Conservation (phyloP, 2,329 filamentous ascomycete genomes). For the Penicillium sp. region DNA sequence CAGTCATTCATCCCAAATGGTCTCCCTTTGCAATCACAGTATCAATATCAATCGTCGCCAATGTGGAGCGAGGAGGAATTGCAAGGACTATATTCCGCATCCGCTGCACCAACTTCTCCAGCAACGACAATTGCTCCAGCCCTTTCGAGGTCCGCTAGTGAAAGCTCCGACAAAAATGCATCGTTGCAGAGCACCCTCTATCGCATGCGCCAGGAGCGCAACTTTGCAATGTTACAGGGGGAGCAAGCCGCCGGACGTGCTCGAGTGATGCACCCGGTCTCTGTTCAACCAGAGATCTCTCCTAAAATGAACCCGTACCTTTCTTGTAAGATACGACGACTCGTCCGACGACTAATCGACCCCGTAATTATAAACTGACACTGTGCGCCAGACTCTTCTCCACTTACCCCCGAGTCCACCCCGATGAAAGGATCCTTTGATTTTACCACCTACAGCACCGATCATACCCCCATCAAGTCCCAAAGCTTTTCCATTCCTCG, state of each 20-base stretch:
- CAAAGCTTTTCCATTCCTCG: conserved; percentile 34
- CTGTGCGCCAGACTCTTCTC: conserved; percentile 33
- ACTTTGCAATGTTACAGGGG: conserved; percentile 23
- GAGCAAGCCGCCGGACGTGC: conserved; percentile 27
- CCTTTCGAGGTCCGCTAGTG: conserved; percentile 25
- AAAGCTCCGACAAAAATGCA: conserved; percentile 21
- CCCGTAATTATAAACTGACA: not conserved
- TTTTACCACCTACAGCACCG: conserved; percentile 40
- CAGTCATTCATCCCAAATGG: conserved; percentile 26
- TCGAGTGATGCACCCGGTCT: conserved; percentile 35
- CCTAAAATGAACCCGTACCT: conserved; percentile 58
- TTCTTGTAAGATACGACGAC: conserved; percentile 19
- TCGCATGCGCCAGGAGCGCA: conserved; percentile 32
- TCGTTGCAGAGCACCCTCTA: conserved; percentile 29
- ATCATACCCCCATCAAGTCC: conserved; percentile 44
- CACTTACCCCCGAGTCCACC: conserved; percentile 68
- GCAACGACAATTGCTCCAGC: conserved; percentile 18
- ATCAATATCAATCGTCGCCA: conserved; percentile 34
- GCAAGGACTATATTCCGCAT: conserved; percentile 29
- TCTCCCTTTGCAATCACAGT: conserved; percentile 10
- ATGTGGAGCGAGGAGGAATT: conserved; percentile 35
- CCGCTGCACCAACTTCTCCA: conserved; percentile 33
- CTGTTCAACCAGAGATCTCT: conserved; percentile 41
- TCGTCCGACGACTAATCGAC: not conserved
- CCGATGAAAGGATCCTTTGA: conserved; percentile 51